Base-by-base conservation (phyloP, 2,329 filamentous ascomycete species). In the Colletotrichum agaves region DNA sequence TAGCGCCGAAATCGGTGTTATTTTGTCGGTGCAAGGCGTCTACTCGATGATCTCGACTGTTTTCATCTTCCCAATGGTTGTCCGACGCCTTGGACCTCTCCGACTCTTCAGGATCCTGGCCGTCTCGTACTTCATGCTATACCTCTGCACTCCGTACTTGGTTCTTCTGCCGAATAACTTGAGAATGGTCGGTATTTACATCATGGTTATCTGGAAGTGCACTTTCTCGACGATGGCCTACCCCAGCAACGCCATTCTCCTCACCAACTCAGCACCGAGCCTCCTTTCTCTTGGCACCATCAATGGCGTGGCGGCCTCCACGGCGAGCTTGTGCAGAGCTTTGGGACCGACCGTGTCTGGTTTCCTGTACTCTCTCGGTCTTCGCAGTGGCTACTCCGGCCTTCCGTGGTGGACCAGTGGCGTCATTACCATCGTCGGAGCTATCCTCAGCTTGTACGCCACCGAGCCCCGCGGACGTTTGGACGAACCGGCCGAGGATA, bases 341-440 rank as follows among this genome's bases (percentile, higher is more conserved):
- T 91, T 98, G 69, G 95, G 95, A 0, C 96, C 96, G 2, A 94
- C 93, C 0, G 82, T 98, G 3, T 97, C 94, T 3, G 96, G 96
- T 2, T 82, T 94, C 31, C 85, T 98, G 23, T 97, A 97, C 79
- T 88, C 93, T 4, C 83, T 91, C 59, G 96, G 96, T 57, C 86
- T 97, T 39, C 86, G 89, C 71, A 86, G 90, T 6, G 94, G 94
- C 39, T 95, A 93, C 76, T 95, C 94, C 4, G 94, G 94, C 19
- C 84, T 98, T 37, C 91, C 94, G 0, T 99, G 96, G 95, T 99
- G 96, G 96, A 90, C 90, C 69, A 94, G 91, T 71, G 93, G 91
- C 8, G 74, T 91, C 3, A 88, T 98, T 35, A 93, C 93, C 37
- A 80, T 93, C 11, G 78, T 89, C 13, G 96, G 94, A 50, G 93